Conservation (phyloP, 2,329 filamentous ascomycete species). For the Rugonectria rugulosa region DNA sequence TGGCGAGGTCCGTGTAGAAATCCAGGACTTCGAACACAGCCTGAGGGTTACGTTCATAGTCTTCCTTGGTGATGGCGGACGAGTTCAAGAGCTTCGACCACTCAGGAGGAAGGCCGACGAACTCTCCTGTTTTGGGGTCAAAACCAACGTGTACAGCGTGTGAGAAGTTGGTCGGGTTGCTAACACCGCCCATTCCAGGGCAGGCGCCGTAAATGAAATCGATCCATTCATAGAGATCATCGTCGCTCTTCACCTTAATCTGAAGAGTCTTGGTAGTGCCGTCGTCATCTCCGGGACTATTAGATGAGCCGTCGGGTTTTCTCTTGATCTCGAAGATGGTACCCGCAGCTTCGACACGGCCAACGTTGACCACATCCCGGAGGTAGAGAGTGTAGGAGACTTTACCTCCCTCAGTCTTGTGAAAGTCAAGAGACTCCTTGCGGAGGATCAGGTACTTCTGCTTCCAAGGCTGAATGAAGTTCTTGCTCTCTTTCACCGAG, state of each 20-base stretch:
- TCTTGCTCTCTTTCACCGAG: slow-evolving; percentile 88
- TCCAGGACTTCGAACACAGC: slow-evolving; percentile 82
- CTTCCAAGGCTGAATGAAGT: slow-evolving; percentile 86
- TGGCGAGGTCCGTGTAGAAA: slow-evolving; percentile 85
- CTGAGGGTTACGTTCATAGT: slow-evolving; percentile 96
- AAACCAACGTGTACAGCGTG: slow-evolving; percentile 98
- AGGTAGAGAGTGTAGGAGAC: slow-evolving; percentile 85
- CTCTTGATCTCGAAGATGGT: slow-evolving; percentile 95
- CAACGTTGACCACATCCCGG: slow-evolving; percentile 88
- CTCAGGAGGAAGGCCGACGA: slow-evolving; percentile 91
- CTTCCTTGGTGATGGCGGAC: slow-evolving; percentile 97
- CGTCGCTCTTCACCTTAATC: slow-evolving; percentile 93
- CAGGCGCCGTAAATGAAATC: slow-evolving; percentile 97
- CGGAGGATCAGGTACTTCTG: slow-evolving; percentile 91
- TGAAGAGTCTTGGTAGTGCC: slow-evolving; percentile 83
- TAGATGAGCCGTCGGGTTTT: slow-evolving; percentile 70
- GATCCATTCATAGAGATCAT: slow-evolving; percentile 98
- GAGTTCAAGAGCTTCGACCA: slow-evolving; percentile 97
- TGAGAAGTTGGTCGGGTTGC: slow-evolving; percentile 97
- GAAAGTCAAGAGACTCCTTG: slow-evolving; percentile 92
- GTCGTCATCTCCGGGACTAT: slow-evolving; percentile 80
- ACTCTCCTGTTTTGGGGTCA: slow-evolving; percentile 92
- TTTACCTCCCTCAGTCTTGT: slow-evolving; percentile 90
- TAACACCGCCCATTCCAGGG: slow-evolving; percentile 96
- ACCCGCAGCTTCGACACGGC: slow-evolving; percentile 87